Evolutionary conservation across 192 early-diverging fungal genomes (phyloP).

Genomic region (Backusella morwellensis): DNA sequence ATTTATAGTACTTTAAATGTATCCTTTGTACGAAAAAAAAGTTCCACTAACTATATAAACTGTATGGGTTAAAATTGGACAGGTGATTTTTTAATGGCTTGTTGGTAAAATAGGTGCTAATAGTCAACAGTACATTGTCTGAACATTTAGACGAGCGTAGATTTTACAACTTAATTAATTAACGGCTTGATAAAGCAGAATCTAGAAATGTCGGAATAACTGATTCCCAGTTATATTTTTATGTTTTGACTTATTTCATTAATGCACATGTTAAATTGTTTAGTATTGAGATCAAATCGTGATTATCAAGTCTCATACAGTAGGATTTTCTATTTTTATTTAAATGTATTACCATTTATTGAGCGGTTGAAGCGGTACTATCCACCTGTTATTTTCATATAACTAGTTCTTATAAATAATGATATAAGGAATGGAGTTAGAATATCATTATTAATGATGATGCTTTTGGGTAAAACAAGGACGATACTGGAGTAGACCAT

Average conservation of each 20-base stretch:
- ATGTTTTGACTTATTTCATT: background rate
- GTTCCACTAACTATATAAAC: too few relatives aligned
- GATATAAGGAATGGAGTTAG: background rate
- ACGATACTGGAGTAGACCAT: background rate
- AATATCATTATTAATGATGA: background rate
- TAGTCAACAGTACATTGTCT: background rate
- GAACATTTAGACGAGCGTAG: background rate
- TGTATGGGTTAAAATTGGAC: too few relatives aligned
- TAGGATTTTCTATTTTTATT: background rate
- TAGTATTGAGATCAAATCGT: background rate
- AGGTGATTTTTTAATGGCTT: too few relatives aligned
- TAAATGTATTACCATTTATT: background rate
- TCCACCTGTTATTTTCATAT: background rate
- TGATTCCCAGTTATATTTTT: background rate
- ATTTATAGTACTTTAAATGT: too few relatives aligned
- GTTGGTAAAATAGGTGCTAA: too few relatives aligned
- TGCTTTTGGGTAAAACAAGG: background rate
- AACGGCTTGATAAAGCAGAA: background rate
- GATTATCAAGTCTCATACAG: too few relatives aligned
- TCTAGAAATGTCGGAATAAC: background rate
- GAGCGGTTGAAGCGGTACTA: background rate
- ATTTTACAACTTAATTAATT: background rate
- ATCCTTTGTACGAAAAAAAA: too few relatives aligned
- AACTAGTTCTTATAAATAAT: background rate
- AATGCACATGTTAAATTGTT: background rate